phyloP scores from a whole-genome alignment of 768 basidiomycete species.

The Tylopilus balloui region DNA sequence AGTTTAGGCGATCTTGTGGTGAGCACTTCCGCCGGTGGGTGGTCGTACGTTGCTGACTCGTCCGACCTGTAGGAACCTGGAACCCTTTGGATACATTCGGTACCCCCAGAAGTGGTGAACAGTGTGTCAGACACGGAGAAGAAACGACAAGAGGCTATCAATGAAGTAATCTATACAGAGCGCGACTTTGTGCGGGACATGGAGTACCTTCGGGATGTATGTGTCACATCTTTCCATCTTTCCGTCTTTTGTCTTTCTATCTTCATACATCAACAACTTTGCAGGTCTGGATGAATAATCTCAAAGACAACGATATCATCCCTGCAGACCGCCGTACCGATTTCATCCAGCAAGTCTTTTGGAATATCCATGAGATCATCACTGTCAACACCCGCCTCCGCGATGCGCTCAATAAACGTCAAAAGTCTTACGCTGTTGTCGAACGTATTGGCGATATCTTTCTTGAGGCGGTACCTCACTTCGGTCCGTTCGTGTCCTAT shows the following conservation, averaged over 20 bases:
- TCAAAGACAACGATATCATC: constrained; percentile 74
- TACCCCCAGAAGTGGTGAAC: constrained; percentile 90
- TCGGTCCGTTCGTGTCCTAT: constrained; percentile 91
- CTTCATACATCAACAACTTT: constrained; percentile 3
- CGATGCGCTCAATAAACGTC: constrained; percentile 90
- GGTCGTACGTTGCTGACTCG: constrained; percentile 5
- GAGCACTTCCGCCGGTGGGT: constrained; percentile 12
- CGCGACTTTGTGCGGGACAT: constrained; percentile 97
- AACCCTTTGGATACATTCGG: constrained; percentile 93
- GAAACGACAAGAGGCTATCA: constrained; percentile 96
- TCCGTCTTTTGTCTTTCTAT: not conserved
- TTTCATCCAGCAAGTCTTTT: constrained; percentile 93
- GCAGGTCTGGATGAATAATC: constrained; percentile 85
- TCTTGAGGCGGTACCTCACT: constrained; percentile 79
- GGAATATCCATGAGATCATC: constrained; percentile 95
- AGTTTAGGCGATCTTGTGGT: constrained; percentile 78
- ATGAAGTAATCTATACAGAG: constrained; percentile 92
- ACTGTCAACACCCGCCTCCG: constrained; percentile 87
- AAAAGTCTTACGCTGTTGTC: constrained; percentile 92
- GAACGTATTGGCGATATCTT: constrained; percentile 90
- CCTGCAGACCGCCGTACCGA: constrained; percentile 70
- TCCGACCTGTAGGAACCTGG: constrained; percentile 59
- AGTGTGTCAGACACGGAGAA: constrained; percentile 92
- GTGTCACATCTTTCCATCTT: constrained; percentile 34
- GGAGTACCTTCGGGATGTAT: constrained; percentile 94